Percentiles rank a stretch among this genome's conserved stretches.
These are phyloP conservation scores for Boletus vermiculosoides DNA, from an alignment of 768 basidiomycete genomes.

Conservation along the genomic window DNA sequence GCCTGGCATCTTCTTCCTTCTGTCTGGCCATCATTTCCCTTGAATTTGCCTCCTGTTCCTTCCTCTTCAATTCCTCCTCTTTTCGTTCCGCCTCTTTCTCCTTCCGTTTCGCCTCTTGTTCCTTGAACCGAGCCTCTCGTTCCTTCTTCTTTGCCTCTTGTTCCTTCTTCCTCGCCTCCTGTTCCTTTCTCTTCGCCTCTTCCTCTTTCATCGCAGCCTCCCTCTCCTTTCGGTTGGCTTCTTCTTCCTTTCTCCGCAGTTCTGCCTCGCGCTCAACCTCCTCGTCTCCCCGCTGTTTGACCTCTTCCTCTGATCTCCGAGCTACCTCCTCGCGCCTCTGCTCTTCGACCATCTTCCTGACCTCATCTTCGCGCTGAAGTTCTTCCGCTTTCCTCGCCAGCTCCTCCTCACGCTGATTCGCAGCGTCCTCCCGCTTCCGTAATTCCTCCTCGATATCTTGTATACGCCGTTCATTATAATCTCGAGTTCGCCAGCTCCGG, in stretches of 20 bases:
- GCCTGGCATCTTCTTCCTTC: constrained; percentile 31
- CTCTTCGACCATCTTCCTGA: constrained; percentile 25
- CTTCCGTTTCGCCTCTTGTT: constrained; percentile 30
- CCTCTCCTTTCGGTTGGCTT: constrained; percentile 29
- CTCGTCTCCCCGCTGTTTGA: constrained; percentile 25
- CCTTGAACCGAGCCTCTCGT: constrained; percentile 17
- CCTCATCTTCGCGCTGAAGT: constrained; percentile 30
- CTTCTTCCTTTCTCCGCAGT: constrained; percentile 33
- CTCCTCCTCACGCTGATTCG: constrained; percentile 33
- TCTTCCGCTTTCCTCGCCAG: constrained; percentile 39
- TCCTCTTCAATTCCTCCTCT: constrained; percentile 21
- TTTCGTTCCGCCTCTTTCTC: constrained; percentile 28
- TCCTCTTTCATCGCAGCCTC: constrained; percentile 28
- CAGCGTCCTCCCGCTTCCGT: constrained; percentile 36
- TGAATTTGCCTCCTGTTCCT: constrained; percentile 29
- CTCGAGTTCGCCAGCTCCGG: constrained; percentile 27
- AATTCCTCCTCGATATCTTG: constrained; percentile 34
- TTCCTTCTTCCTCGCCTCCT: constrained; percentile 31
- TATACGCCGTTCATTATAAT: constrained; percentile 32
- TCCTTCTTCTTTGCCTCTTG: constrained; percentile 21
- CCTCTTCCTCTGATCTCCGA: constrained; percentile 27
- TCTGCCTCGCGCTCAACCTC: constrained; percentile 28
- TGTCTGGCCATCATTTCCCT: constrained; percentile 28
- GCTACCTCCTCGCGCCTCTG: constrained; percentile 31
- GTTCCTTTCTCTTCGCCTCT: constrained; percentile 23